Percentiles rank a stretch among this genome's conserved stretches.
Evolutionary conservation across 2,329 filamentous ascomycete species (phyloP).

Genomic region (Colletotrichum filicis): DNA sequence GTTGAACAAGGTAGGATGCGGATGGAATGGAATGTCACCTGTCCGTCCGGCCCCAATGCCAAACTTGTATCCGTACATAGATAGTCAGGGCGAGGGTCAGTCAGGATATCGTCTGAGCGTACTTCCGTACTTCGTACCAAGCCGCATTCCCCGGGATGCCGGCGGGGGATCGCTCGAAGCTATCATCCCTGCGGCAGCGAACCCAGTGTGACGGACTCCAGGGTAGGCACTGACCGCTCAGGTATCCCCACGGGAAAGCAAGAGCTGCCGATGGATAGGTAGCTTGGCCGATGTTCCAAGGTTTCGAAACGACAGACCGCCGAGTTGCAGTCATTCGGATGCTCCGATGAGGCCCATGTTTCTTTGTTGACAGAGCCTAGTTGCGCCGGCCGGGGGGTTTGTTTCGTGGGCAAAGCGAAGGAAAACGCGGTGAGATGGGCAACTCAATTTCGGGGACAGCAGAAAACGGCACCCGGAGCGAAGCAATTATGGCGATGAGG

Average conservation of each 20-base stretch:
- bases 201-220: conserved; percentile 10
- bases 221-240: conserved; percentile 27
- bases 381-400: neutral
- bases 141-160: conserved; percentile 26
- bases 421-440: conserved; percentile 5
- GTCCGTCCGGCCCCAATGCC: neutral
- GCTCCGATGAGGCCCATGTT: conserved; percentile 7
- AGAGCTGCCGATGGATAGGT: conserved; percentile 25
- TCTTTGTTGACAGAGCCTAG: neutral
- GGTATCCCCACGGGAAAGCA: conserved; percentile 19
- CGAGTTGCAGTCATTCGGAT: conserved; percentile 13
- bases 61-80: neutral
- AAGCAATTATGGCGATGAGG: neutral
- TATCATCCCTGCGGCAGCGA: conserved; percentile 23
- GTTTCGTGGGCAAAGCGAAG: neutral
- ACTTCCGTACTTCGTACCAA: conserved; percentile 5
- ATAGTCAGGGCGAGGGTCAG: neutral
- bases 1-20: neutral
- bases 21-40: conserved; percentile 2
- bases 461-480: neutral
- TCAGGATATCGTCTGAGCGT: neutral
- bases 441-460: conserved; percentile 3
- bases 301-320: conserved; percentile 5
- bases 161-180: conserved; percentile 16
- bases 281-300: conserved; percentile 13